Conservation (phyloP, 2,329 filamentous ascomycete genomes). For the Neobulgaria alba region DNA sequence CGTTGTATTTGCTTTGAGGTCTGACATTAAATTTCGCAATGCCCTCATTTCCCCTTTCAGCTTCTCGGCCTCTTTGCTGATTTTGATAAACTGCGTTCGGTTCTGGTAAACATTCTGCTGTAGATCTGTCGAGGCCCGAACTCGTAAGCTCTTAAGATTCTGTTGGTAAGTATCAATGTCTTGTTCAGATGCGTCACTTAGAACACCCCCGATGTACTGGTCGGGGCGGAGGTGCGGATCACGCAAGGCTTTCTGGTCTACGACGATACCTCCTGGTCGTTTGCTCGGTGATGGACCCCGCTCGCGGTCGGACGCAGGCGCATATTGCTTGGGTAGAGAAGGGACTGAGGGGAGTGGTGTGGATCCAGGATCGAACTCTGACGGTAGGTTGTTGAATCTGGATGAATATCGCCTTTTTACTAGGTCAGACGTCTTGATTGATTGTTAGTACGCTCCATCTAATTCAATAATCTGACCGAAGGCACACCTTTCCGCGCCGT, state of each 20-base stretch:
- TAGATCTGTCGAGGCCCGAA: constrained; percentile 49
- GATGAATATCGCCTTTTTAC: constrained; percentile 94
- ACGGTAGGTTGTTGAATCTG: constrained; percentile 71
- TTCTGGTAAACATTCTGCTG: constrained; percentile 97
- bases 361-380: constrained; percentile 58
- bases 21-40: constrained; percentile 82
- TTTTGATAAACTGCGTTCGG: constrained; percentile 96
- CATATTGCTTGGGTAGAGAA: constrained; percentile 45
- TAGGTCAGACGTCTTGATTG: constrained; percentile 57
- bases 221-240: constrained; percentile 75
- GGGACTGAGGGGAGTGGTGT: constrained; percentile 69
- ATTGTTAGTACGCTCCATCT: constrained; percentile 8
- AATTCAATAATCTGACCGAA: no score
- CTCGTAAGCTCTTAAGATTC: constrained; percentile 23
- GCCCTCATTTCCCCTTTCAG: constrained; percentile 93
- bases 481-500: constrained; percentile 47
- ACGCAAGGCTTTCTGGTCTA: constrained; percentile 70
- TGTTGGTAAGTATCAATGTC: constrained; percentile 28
- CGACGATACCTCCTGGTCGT: constrained; percentile 49
- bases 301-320: constrained; percentile 17
- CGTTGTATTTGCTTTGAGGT: constrained; percentile 72
- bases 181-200: constrained; percentile 27
- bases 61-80: constrained; percentile 98
- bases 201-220: constrained; percentile 52
- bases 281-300: constrained; percentile 24